phyloP scores from a whole-genome alignment of 2,329 filamentous ascomycete species.

The Pestalotiopsis sp. region DNA sequence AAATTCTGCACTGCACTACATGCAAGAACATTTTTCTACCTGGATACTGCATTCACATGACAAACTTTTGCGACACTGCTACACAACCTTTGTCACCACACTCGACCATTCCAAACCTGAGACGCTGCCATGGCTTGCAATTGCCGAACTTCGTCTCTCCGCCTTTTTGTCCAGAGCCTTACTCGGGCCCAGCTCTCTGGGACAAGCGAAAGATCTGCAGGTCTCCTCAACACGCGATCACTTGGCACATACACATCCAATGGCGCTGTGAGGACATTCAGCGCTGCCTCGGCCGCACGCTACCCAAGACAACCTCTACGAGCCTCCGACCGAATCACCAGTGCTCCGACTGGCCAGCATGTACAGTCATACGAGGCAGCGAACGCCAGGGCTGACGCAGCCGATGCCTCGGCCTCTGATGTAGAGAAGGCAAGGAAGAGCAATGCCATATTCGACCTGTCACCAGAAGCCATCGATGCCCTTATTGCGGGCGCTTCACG shows the following conservation, averaged over 20 bases:
- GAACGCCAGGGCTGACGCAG: neutral
- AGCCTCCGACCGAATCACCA: neutral
- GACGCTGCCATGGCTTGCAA: constrained; percentile 46
- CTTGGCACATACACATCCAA: constrained; percentile 15
- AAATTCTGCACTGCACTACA: neutral
- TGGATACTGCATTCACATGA: neutral
- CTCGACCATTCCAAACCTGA: neutral
- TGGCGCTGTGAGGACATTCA: constrained; percentile 22
- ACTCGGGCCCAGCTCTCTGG: constrained; percentile 28
- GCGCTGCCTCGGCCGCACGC: constrained; percentile 20
- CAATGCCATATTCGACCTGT: constrained; percentile 34
- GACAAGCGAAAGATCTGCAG: constrained; percentile 16
- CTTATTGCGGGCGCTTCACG: constrained; percentile 22
- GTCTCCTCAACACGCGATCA: constrained; percentile 9
- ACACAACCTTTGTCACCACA: neutral
- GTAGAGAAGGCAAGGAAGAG: constrained; percentile 23
- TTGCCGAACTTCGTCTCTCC: constrained; percentile 47
- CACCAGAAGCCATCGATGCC: constrained; percentile 36
- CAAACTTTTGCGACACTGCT: neutral
- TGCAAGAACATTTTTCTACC: neutral
- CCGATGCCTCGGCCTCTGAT: constrained; percentile 18
- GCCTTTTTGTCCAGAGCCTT: constrained; percentile 51
- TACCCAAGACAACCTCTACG: constrained; percentile 17
- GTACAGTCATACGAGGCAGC: constrained; percentile 4
- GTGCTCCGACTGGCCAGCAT: neutral